These are phyloP conservation scores for Penicillium desertorum DNA, from an alignment of 495 filamentous ascomycete genomes.

Conservation along the genomic window DNA sequence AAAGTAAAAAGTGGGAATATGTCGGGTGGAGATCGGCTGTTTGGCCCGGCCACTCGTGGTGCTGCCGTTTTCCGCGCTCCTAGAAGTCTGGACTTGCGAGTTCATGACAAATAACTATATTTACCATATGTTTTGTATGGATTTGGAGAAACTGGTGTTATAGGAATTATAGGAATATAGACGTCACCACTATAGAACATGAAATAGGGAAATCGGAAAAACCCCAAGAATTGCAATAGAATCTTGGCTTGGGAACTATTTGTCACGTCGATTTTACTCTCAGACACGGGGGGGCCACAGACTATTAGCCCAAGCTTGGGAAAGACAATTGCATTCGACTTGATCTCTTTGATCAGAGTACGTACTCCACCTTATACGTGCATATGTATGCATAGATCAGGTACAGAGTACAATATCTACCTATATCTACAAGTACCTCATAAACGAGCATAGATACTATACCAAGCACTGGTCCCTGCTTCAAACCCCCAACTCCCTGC, in stretches of 20 bases:
- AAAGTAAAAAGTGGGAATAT: background rate
- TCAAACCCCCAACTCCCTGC: background rate
- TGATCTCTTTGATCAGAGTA: background rate
- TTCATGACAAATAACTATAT: background rate
- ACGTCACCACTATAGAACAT: background rate
- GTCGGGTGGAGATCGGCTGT: constrained; percentile 3
- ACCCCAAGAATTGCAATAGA: background rate
- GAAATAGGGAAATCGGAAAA: background rate
- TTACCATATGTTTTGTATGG: background rate
- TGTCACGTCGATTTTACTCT: constrained; percentile 1
- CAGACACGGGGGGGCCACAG: background rate
- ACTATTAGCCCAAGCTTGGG: constrained; percentile 2
- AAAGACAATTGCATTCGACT: constrained; percentile 10
- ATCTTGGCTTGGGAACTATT: background rate
- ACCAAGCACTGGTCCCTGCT: background rate
- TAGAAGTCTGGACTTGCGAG: background rate
- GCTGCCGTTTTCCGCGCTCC: background rate
- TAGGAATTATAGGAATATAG: background rate
- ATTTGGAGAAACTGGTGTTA: background rate
- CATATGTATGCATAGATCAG: constrained; percentile 3
- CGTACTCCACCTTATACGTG: constrained; percentile 3
- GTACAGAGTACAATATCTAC: background rate
- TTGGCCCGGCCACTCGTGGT: constrained; percentile 10
- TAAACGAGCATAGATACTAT: background rate
- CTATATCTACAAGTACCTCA: background rate